Evolutionary conservation across 257 asterid species (phyloP).

Genomic region (Solanum pimpinellifolium): DNA sequence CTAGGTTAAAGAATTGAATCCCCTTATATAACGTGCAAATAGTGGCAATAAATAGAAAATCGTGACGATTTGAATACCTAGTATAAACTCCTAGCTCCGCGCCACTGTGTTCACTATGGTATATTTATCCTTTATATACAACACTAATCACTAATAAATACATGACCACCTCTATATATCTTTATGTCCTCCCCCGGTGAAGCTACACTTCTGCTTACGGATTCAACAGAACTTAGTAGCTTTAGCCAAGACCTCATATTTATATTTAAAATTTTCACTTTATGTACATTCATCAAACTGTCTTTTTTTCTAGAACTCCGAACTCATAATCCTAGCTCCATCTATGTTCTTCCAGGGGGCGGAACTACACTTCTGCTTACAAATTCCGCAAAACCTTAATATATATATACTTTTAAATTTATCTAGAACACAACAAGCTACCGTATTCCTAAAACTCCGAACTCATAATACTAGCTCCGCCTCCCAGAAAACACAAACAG

Average conservation of each 20-base stretch:
- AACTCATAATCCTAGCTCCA: background rate
- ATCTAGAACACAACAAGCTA: too few relatives aligned
- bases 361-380: too few relatives aligned
- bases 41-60: background rate
- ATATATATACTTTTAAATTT: too few relatives aligned
- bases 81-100: background rate
- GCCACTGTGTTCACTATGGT: background rate
- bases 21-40: background rate
- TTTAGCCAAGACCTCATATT: background rate
- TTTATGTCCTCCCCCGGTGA: background rate
- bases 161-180: background rate
- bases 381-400: too few relatives aligned
- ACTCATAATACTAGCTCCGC: background rate
- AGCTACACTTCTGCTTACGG: background rate
- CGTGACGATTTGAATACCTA: background rate
- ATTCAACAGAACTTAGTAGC: background rate
- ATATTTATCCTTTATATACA: background rate
- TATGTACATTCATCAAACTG: background rate
- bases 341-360: too few relatives aligned
- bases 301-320: background rate
- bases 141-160: background rate
- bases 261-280: background rate
- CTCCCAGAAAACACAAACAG: background rate
- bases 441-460: background rate
- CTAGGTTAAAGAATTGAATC: background rate